These are phyloP conservation scores for Eimeria tenella DNA, from an alignment of 169 alveolate species.

Conservation along the genomic window DNA sequence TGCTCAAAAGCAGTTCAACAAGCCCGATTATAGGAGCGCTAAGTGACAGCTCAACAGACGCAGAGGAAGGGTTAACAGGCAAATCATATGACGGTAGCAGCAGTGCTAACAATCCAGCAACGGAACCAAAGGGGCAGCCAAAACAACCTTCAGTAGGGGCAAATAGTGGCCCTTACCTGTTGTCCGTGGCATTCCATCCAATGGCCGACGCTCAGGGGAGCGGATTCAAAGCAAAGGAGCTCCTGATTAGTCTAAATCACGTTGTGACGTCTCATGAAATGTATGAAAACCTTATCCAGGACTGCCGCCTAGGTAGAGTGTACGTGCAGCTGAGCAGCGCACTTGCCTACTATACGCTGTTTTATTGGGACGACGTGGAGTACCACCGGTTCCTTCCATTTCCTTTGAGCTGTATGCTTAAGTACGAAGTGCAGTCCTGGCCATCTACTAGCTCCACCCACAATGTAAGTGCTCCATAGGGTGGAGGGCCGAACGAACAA, in stretches of 20 bases:
- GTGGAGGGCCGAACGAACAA: too few species aligned
- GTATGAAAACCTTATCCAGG: conserved; percentile 39
- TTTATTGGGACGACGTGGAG: conserved; percentile 43
- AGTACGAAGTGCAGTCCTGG: neutral
- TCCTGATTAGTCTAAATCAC: conserved; percentile 19
- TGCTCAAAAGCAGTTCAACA: neutral
- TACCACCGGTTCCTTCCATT: conserved; percentile 38
- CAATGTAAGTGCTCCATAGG: too few species aligned
- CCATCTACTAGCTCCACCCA: too few species aligned
- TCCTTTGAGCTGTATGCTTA: conserved; percentile 4
- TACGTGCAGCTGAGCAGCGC: conserved; percentile 48
- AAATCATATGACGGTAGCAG: too few species aligned
- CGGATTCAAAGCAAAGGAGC: conserved; percentile 22
- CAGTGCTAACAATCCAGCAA: neutral
- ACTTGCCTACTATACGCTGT: conserved; percentile 34
- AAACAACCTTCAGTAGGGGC: too few species aligned
- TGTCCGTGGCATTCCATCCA: conserved; percentile 26
- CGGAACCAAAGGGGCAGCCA: neutral
- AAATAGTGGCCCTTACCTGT: neutral
- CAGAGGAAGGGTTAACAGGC: too few species aligned
- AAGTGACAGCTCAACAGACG: too few species aligned
- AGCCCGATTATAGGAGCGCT: too few species aligned
- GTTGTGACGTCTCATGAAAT: conserved; percentile 18
- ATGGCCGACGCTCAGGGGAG: conserved; percentile 28
- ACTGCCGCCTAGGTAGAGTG: conserved; percentile 49